Evolutionary conservation across 2,329 filamentous ascomycete genomes (phyloP), one percentile per base, ranked within the genome.

Genomic region (Zopfia rhizophila): DNA sequence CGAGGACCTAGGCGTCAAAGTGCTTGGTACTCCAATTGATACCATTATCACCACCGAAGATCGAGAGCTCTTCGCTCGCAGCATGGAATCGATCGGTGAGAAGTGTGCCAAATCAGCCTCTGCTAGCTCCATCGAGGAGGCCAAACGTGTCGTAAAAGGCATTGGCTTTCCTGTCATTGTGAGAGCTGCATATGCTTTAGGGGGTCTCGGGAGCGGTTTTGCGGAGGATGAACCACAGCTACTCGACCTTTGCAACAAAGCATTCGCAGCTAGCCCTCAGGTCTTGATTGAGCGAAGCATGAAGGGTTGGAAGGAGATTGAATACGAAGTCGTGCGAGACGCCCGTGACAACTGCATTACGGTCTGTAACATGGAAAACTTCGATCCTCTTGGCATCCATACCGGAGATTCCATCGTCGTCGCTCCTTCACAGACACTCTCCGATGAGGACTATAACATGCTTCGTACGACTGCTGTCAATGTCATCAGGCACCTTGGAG

Each of bases 351-450:
- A 97, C 82, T 99, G 94, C 72, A 97, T 99, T 70, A 99, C 94
- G 5, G 94, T 99, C 52, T 99, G 94, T 75, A 99, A 99, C 79
- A 97, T 99, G 94, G 94, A 99, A 78, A 99, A 99, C 78, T 99
- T 99, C 66, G 94, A 99, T 72, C 94, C 94, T 43, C 86, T 99
- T 1, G 94, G 94, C 64, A 97, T 97, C 54, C 94, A 97, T 69
- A 99, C 94, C 3, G 94, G 94, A 72, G 94, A 99, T 70, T 97
- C 93, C 10, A 97, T 99, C 58, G 94, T 99, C 39, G 94, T 99
- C 33, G 94, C 94, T 7, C 94, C 94, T 28, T 97, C 93, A 3
- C 94, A 97, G 75, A 99, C 94, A 0, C 80, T 99, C 14, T 96
- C 91, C 3, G 93, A 99, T 51, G 91, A 97, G 70, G 94, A 99